Evolutionary conservation across 805 yeast species (phyloP), one percentile per base, ranked within the genome.

Genomic region (Yarrowia osloensis): DNA sequence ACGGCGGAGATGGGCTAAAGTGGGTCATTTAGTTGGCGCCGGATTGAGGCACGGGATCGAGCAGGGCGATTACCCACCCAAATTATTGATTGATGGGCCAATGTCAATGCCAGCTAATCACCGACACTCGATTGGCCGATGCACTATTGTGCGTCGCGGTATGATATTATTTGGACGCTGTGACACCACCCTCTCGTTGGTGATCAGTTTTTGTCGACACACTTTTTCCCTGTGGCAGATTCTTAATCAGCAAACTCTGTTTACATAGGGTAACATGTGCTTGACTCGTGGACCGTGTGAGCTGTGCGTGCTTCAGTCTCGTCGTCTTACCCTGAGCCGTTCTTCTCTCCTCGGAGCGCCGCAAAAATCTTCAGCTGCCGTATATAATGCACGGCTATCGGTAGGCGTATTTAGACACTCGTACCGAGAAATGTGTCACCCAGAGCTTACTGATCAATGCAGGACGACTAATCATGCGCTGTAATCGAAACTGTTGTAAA

Each of bases 211-310:
- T n/a, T n/a, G n/a, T n/a, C n/a, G n/a, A n/a, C n/a, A n/a, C n/a
- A n/a, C n/a, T n/a, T n/a, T n/a, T n/a, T n/a, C n/a, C n/a, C 6
- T 46, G 50, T 17, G 19, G 13, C 49, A 24, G 13, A 4, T 21
- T 21, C 40, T 50, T 31, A 50, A 3, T 50, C 6, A 50, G 57
- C 19, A 50, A 50, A 50, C 57, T 22, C 57, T 31, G 28, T 50
- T 31, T 50, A 50, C 57, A 50, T 50, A 50, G 57, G 40, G 57
- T 33, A 50, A 50, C 57, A 31, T 50, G 57, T 29, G n/a, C 57
- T 28, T 50, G 57, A 50, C 57, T 31, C 57, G 57, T 50, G 57
- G 40, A 50, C 57, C 40, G 13, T 49, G 37, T n/a, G 22, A 47
- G 22, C 50, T 7, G 21, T 24, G 13, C 11, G 29, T 24, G 3